phyloP scores from a whole-genome alignment of 306 rosid species.

The Pyrus betulifolia region DNA sequence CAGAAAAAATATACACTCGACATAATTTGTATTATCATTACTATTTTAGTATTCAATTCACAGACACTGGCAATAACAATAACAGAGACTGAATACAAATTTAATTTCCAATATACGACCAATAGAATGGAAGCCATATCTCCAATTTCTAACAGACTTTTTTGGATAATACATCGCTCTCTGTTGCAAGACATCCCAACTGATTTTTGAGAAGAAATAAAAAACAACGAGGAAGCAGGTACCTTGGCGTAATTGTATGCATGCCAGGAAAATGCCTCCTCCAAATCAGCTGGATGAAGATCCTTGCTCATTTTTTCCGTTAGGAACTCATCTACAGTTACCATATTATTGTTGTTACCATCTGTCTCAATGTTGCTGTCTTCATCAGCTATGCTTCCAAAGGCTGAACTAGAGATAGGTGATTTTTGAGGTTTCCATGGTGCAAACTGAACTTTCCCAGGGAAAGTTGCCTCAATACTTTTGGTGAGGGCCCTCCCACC shows the following conservation, averaged over 20 bases:
- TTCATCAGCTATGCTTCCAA: constrained; percentile 50
- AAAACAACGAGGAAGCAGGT: background rate
- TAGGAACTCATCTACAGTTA: constrained; percentile 65
- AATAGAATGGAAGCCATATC: background rate
- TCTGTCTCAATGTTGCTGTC: constrained; percentile 79
- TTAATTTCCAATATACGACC: background rate
- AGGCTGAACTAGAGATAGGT: constrained; percentile 35
- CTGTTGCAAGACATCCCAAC: background rate
- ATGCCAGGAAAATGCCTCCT: constrained; percentile 98
- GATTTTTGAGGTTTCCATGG: constrained; percentile 62
- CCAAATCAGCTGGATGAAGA: constrained; percentile 93
- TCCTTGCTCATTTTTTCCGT: constrained; percentile 85
- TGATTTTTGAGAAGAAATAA: background rate
- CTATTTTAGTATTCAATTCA: background rate
- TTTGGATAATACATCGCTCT: background rate
- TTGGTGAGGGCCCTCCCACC: constrained; percentile 79
- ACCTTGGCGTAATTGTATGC: constrained; percentile 94
- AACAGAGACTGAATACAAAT: background rate
- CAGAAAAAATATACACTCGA: background rate
- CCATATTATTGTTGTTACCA: constrained; percentile 50
- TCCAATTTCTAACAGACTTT: background rate
- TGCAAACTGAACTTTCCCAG: constrained; percentile 88
- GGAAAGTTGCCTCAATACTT: constrained; percentile 93
- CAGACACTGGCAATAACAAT: background rate
- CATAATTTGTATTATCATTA: background rate